phyloP scores from a whole-genome alignment of 2,329 filamentous ascomycete species.

The Amauroascus verrucosus region DNA sequence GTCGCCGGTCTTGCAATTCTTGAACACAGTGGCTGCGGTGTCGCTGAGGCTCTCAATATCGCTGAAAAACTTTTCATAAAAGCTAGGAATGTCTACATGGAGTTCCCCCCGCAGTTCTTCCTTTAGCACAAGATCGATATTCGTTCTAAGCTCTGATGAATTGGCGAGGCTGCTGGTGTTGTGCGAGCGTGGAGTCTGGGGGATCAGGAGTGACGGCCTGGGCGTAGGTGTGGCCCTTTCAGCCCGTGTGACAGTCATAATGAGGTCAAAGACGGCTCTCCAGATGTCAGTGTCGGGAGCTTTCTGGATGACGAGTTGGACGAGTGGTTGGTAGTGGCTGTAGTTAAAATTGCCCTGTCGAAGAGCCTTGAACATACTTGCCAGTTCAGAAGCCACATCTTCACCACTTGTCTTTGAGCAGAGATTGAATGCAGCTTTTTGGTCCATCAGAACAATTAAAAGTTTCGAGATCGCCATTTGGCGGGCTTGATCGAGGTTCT shows the following conservation, averaged over 20 bases:
- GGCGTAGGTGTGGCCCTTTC: slow-evolving; percentile 18
- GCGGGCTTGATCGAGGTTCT: background rate
- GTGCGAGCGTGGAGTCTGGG: slow-evolving; percentile 21
- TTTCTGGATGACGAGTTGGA: background rate
- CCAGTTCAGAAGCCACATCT: background rate
- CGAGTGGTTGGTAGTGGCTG: background rate
- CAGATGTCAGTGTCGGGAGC: background rate
- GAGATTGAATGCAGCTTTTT: background rate
- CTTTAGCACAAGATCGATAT: slow-evolving; percentile 23
- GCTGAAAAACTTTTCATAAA: slow-evolving; percentile 22
- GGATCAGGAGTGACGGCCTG: slow-evolving; percentile 13
- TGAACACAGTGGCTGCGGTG: slow-evolving; percentile 20
- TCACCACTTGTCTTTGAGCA: background rate
- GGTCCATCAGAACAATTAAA: background rate
- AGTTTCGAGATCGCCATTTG: background rate
- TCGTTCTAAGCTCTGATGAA: slow-evolving; percentile 22
- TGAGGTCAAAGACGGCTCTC: background rate
- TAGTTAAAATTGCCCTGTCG: background rate
- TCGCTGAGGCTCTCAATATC: slow-evolving; percentile 19
- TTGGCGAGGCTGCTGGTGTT: slow-evolving; percentile 25
- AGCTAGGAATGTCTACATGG: slow-evolving; percentile 20
- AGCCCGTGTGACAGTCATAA: background rate
- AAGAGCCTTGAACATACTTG: background rate
- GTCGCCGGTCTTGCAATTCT: slow-evolving; percentile 16
- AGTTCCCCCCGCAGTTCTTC: slow-evolving; percentile 22